phyloP scores from a whole-genome alignment of 495 filamentous ascomycete genomes.

The Aspergillus wentii region DNA sequence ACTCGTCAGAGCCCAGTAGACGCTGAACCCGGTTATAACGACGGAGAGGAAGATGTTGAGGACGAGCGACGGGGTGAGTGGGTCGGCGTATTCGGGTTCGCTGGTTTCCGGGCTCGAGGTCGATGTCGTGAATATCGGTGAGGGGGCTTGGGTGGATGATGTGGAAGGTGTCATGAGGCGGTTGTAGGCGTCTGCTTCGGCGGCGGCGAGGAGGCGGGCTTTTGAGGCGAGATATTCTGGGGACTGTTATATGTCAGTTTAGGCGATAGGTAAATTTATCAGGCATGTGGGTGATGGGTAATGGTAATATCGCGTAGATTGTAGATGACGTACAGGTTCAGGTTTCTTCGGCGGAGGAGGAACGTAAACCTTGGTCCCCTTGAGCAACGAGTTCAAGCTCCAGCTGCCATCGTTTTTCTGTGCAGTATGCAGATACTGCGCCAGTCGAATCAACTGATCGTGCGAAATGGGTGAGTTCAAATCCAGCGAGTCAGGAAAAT shows the following conservation, averaged over 20 bases:
- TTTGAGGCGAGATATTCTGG: conserved; percentile 87
- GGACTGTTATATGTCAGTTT: conserved; percentile 46
- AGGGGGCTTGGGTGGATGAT: conserved; percentile 35
- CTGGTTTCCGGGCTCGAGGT: conserved; percentile 33
- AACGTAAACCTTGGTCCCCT: conserved; percentile 67
- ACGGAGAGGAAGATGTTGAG: conserved; percentile 45
- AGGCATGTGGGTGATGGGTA: too few relatives aligned
- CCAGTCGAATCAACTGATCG: conserved; percentile 65
- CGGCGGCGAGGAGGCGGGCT: conserved; percentile 72
- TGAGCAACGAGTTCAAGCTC: conserved; percentile 62
- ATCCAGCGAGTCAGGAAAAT: conserved; percentile 32
- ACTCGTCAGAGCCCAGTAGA: conserved; percentile 44
- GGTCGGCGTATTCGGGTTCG: conserved; percentile 39
- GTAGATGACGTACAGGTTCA: conserved; percentile 63
- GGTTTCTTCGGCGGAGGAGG: conserved; percentile 73
- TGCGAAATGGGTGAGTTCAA: conserved; percentile 74
- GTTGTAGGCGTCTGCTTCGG: conserved; percentile 75
- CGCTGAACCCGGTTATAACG: conserved; percentile 40
- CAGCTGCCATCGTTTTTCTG: conserved; percentile 2
- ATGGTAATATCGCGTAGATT: too few relatives aligned
- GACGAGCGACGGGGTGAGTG: conserved; percentile 39
- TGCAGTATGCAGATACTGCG: conserved; percentile 41
- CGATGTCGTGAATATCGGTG: conserved; percentile 48
- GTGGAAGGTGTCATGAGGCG: conserved; percentile 53
- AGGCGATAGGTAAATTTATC: too few relatives aligned